These are phyloP conservation scores for Antitrichia curtipendula DNA, from an alignment of 225 moss, liverwort and hornwort species.

Conservation along the genomic window DNA sequence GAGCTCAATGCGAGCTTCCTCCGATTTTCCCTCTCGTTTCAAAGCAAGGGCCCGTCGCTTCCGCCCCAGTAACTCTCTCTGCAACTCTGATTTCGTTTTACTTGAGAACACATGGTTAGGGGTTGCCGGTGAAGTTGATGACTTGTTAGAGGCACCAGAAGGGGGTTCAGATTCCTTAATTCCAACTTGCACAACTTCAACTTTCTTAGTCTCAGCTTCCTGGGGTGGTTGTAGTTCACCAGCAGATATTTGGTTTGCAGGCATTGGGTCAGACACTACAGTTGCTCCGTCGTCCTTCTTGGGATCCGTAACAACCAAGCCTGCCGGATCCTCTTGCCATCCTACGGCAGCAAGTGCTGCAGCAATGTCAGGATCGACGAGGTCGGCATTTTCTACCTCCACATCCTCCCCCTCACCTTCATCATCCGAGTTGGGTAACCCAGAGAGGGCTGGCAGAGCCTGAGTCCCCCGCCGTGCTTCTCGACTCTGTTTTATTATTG, in stretches of 20 bases:
- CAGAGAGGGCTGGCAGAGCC: constrained; percentile 38
- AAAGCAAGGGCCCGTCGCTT: constrained; percentile 74
- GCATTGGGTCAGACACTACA: neutral
- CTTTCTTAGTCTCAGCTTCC: constrained; percentile 4
- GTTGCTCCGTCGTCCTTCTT: neutral
- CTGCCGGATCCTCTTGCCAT: constrained; percentile 65
- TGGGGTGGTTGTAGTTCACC: neutral
- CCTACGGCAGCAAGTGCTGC: constrained; percentile 83
- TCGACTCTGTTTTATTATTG: constrained; percentile 42
- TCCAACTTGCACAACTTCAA: neutral
- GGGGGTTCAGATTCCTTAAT: neutral
- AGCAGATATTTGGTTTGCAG: neutral
- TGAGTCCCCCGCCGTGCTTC: constrained; percentile 16
- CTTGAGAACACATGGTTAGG: constrained; percentile 4
- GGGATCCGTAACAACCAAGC: neutral
- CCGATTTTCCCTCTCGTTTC: constrained; percentile 84
- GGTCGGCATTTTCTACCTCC: constrained; percentile 57
- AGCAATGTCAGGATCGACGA: constrained; percentile 77
- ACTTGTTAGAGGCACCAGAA: neutral
- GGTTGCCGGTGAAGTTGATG: neutral
- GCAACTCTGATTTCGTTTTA: constrained; percentile 66
- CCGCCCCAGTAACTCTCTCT: constrained; percentile 70
- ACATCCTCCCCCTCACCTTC: constrained; percentile 62
- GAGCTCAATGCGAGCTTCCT: constrained; percentile 73
- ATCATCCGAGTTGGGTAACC: constrained; percentile 18